phyloP scores from a whole-genome alignment of 1,284 basidiomycete genomes.

The Porogramme epimiltina region DNA sequence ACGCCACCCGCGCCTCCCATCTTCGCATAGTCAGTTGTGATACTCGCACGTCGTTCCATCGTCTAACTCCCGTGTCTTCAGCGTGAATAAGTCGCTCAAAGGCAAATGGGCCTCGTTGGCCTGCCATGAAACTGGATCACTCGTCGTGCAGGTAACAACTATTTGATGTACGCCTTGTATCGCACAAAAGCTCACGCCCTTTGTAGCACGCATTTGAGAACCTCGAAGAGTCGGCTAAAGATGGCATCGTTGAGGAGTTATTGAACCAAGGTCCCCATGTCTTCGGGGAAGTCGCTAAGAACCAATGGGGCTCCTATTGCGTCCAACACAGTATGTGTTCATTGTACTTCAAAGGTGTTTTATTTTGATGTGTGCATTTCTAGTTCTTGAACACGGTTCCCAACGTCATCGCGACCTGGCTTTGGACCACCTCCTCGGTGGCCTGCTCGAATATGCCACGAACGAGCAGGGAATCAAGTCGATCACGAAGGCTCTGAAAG shows the following conservation, averaged over 20 bases:
- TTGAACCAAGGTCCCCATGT: slow-evolving; percentile 67
- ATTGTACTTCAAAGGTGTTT: not conserved
- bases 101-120: slow-evolving; percentile 85
- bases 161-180: not conserved
- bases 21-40: slow-evolving; percentile 67
- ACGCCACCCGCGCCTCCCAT: slow-evolving; percentile 81
- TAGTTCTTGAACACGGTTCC: slow-evolving; percentile 81
- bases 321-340: slow-evolving; percentile 72
- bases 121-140: slow-evolving; percentile 85
- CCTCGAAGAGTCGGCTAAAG: slow-evolving; percentile 77
- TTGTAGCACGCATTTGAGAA: slow-evolving; percentile 84
- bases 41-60: not conserved
- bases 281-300: slow-evolving; percentile 79
- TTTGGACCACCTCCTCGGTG: slow-evolving; percentile 68
- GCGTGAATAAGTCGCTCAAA: slow-evolving; percentile 80
- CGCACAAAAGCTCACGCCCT: not conserved
- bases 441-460: slow-evolving; percentile 73
- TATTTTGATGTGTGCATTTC: not conserved
- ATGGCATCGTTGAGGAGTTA: slow-evolving; percentile 78
- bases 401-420: slow-evolving; percentile 70
- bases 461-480: slow-evolving; percentile 84
- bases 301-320: slow-evolving; percentile 85
- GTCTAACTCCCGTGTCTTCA: slow-evolving; percentile 29
- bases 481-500: slow-evolving; percentile 81
- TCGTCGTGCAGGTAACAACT: slow-evolving; percentile 70